A percentile compares a stretch with the other conserved stretches of the same genome.
phyloP scores from a whole-genome alignment of 805 yeast species.

The Candida khao-thaluensis region DNA sequence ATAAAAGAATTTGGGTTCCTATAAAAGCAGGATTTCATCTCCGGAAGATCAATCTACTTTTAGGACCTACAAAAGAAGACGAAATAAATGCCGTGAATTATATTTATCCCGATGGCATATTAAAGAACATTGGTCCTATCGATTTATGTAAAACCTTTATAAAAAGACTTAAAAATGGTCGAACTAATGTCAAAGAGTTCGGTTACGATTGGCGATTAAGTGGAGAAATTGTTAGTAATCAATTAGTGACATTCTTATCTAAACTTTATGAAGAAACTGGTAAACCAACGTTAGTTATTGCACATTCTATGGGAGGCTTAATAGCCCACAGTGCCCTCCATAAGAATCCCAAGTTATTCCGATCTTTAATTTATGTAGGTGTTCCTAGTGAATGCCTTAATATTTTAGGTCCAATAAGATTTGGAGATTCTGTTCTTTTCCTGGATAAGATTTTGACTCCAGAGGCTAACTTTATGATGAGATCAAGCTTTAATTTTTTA shows the following conservation, averaged over 20 bases:
- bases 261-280: slow-evolving; percentile 48
- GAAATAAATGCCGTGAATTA: slow-evolving; percentile 53
- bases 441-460: slow-evolving; percentile 73
- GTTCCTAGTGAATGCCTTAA: slow-evolving; percentile 82
- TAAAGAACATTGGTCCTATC: slow-evolving; percentile 83
- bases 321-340: slow-evolving; percentile 80
- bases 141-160: slow-evolving; percentile 69
- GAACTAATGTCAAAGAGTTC: slow-evolving; percentile 63
- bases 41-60: slow-evolving; percentile 61
- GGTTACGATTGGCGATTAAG: slow-evolving; percentile 96
- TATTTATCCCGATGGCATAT: slow-evolving; percentile 71
- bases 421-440: slow-evolving; percentile 76
- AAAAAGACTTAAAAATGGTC: slow-evolving; percentile 54
- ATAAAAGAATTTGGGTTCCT: slow-evolving; percentile 81
- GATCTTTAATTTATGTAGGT: slow-evolving; percentile 81
- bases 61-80: slow-evolving; percentile 74
- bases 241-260: slow-evolving; percentile 49
- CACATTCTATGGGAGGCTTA: slow-evolving; percentile 95
- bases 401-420: slow-evolving; percentile 80
- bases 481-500: slow-evolving; percentile 75
- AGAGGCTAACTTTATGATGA: slow-evolving; percentile 84
- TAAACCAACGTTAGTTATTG: slow-evolving; percentile 67
- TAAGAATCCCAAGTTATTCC: slow-evolving; percentile 60
- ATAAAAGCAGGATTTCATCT: slow-evolving; percentile 79
- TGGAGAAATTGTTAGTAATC: slow-evolving; percentile 50